Conservation (phyloP, 495 filamentous ascomycete genomes). For the Penicillium cosmopolitanum region DNA sequence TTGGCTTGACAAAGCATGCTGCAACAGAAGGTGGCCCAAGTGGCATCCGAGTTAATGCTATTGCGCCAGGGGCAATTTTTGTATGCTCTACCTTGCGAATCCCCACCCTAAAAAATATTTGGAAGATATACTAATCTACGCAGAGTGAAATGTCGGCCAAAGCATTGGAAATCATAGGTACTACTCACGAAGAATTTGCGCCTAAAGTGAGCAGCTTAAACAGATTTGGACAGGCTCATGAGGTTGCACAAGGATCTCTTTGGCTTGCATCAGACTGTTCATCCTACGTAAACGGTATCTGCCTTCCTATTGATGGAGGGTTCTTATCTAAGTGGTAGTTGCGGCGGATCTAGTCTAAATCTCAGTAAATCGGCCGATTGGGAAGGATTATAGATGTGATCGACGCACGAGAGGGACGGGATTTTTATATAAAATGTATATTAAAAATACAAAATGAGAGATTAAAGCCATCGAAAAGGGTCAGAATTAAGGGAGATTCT, state of each 20-base stretch:
- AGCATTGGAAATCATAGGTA: conserved; percentile 5
- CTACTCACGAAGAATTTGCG: conserved; percentile 6
- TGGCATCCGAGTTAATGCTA: conserved; percentile 30
- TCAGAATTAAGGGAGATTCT: no score
- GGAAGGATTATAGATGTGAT: no score
- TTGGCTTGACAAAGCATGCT: conserved; percentile 47
- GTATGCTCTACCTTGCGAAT: not conserved
- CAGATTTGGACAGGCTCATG: conserved; percentile 33
- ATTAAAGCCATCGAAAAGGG: no score
- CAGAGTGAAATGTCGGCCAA: conserved; percentile 33
- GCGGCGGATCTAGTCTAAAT: no score
- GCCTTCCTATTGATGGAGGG: conserved; percentile 34
- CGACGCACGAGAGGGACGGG: no score
- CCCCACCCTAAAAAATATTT: not conserved
- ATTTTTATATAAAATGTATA: no score
- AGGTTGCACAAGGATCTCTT: conserved; percentile 37
- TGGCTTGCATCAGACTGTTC: conserved; percentile 37
- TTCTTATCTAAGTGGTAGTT: conserved; percentile 5
- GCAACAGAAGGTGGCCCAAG: conserved; percentile 19
- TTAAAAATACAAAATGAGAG: no score
- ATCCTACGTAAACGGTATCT: conserved; percentile 36
- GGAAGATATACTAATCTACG: not conserved
- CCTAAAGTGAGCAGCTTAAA: conserved; percentile 20
- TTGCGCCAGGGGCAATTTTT: conserved; percentile 23
- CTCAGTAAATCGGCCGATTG: no score